Base-by-base conservation (phyloP, 768 basidiomycete species). In the Hemileccinum impolitum region DNA sequence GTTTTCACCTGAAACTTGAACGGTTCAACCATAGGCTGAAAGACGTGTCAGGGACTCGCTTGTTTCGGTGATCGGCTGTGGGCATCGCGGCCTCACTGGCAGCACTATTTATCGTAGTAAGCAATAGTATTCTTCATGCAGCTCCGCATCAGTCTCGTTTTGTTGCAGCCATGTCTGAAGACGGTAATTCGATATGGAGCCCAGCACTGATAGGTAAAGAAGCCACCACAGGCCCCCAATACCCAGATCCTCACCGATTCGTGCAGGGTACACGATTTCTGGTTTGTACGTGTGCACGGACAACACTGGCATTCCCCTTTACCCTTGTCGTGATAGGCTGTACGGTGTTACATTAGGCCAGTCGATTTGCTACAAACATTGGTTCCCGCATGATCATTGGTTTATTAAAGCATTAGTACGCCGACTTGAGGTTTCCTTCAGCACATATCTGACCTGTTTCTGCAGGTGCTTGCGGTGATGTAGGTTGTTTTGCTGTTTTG, bases 301-400 rank as follows among this genome's bases (percentile, higher is more conserved):
- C 23, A 26, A 10, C 21, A 30, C 28, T 19, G 30, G 19, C 19
- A 5, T 38, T 17, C 6, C 28, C 28, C 9, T 18, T 4, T 11
- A n/a, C 35, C 6, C n/a, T n/a, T n/a, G n/a, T n/a, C n/a, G n/a
- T 23, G 23, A 56, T 6, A 55, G 53, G 1, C 25, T 57, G 55
- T 57, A 57, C 23, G 55, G 56, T 7, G 40, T 12, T 6, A 57
- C 54, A 13, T 15, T 56, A 37, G 54, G 46, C 6, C 55, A 57
- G 15, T 39, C 36, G 19, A 43, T 48, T 12, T 52, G 39, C 12
- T 57, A 57, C 14, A 0, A 9, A 2, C 10, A 13, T 32, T 57
- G 50, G 55, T 57, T 57, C 31, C 56, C 55, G 1, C 11, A 47
- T 1, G 56, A 57, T 30, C 23, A 31, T 2, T 40, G 25, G 42